These are phyloP conservation scores for Yamadazyma trypodendri DNA, from an alignment of 1,139 yeast genomes.

Conservation along the genomic window DNA sequence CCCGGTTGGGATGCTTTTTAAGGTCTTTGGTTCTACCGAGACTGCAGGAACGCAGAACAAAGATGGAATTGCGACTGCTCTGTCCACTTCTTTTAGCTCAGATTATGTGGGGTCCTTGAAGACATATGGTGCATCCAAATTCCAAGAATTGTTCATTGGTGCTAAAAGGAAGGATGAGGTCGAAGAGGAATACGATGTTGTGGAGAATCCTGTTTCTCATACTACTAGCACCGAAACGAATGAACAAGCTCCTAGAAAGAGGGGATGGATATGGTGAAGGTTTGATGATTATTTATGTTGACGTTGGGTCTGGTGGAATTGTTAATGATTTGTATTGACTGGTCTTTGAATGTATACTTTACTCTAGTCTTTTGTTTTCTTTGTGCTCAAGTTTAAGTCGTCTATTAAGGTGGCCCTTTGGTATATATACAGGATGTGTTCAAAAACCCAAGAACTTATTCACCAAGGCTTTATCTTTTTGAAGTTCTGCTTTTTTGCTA, in stretches of 20 bases:
- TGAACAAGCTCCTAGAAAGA: conserved; percentile 11
- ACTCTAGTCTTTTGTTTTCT: neutral
- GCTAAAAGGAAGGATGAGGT: conserved; percentile 6
- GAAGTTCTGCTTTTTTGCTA: conserved; percentile 22
- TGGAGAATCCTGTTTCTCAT: conserved; percentile 23
- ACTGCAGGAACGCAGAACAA: neutral
- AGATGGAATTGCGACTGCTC: neutral
- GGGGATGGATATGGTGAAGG: conserved; percentile 33
- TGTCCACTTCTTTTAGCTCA: neutral
- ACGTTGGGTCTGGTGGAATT: neutral
- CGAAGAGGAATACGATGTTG: conserved; percentile 42
- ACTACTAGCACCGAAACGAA: conserved; percentile 8
- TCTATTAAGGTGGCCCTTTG: neutral
- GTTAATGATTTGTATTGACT: neutral
- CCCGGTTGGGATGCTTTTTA: neutral
- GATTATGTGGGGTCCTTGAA: conserved; percentile 6
- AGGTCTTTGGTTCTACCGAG: neutral
- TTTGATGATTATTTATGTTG: neutral
- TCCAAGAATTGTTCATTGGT: conserved; percentile 5
- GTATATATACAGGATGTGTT: conserved; percentile 7
- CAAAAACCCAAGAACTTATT: conserved; percentile 24
- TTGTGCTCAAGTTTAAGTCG: conserved; percentile 2
- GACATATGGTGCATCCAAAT: conserved; percentile 4
- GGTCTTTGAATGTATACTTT: neutral
- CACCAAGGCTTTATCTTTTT: conserved; percentile 33